Evolutionary conservation across 441 rosid species (phyloP), one percentile per base, ranked within the genome.

Genomic region (Pelargonium cotyledonis): DNA sequence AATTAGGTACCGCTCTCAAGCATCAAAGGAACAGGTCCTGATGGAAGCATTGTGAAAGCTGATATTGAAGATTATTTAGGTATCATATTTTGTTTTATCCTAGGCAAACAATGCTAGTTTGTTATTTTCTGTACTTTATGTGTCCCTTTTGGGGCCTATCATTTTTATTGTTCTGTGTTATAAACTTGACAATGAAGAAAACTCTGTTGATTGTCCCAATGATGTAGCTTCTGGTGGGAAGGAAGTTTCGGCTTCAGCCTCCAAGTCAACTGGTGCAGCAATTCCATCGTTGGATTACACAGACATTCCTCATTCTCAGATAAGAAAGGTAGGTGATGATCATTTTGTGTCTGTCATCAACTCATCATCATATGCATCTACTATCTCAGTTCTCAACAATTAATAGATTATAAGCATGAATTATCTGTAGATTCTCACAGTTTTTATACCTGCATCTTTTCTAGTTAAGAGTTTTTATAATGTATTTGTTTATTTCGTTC

Each of bases 1-100:
- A 71, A 58, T 51, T 72, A 94, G 99, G 89, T 91, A 64, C 66
- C 88, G 61, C 94, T 91, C 69, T 81, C 96, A 72, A 87, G 86
- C 79, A 87, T 95, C 75, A 85, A 86, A 75, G 99, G 97, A 79
- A 90, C 99, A 5, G 97, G 97, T 73, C 90, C 90, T 69, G 96
- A 88, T 71, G 97, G 96, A 70, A 80, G 62, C 62, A 87, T 94
- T 72, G 90, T 88, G 71, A 94, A 94, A 83, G 95, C 94, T 68
- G 97, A 94, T 83, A 78, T 94, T 64, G 94, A 94, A 80, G 99
- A 89, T 70, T 89, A 82, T 80, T 77, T 94, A 81, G 94, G 99
- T 94, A 87, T 73, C 67, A 57, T 60, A 60, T 16, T 72, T 61
- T 12, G 57, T 57, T 65, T 8, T 66, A 2, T 51, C 19, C 63